Evolutionary conservation across 306 rosid genomes (phyloP).

Genomic region (Albizia julibrissin): DNA sequence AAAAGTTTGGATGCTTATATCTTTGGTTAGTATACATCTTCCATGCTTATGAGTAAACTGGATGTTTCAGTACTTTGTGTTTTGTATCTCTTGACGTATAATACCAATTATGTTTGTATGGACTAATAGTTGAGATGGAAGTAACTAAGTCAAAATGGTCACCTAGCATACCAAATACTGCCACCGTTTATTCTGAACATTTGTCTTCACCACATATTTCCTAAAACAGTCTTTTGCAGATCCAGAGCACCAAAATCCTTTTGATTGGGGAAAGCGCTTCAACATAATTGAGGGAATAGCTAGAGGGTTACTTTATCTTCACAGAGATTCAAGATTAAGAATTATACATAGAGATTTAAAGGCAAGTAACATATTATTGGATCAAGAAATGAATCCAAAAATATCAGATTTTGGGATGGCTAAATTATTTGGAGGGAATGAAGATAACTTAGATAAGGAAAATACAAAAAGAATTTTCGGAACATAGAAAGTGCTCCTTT

Average conservation of each 20-base stretch:
- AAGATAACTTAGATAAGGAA: not conserved
- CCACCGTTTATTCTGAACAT: not conserved
- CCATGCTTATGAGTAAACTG: not conserved
- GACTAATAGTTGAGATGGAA: not conserved
- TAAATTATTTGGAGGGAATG: not conserved
- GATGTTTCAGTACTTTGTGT: not conserved
- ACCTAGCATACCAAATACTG: not conserved
- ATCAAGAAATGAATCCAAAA: not conserved
- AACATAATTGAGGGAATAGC: not conserved
- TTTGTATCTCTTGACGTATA: too few relatives aligned
- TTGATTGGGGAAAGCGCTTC: not conserved
- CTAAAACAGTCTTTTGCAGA: not conserved
- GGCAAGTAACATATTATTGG: not conserved
- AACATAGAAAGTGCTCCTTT: conserved; percentile 5
- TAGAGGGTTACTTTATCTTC: not conserved
- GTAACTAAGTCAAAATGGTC: too few relatives aligned
- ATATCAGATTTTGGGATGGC: not conserved
- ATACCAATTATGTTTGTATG: too few relatives aligned
- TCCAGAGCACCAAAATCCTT: not conserved
- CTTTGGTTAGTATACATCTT: conserved; percentile 16
- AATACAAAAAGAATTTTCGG: not conserved
- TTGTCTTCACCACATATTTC: too few relatives aligned
- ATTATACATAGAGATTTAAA: too few relatives aligned
- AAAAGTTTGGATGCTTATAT: conserved; percentile 29
- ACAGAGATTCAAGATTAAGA: not conserved